Evolutionary conservation across 2,329 filamentous ascomycete genomes (phyloP), one percentile per base, ranked within the genome.

Genomic region (Conoideocrella luteorostrata): DNA sequence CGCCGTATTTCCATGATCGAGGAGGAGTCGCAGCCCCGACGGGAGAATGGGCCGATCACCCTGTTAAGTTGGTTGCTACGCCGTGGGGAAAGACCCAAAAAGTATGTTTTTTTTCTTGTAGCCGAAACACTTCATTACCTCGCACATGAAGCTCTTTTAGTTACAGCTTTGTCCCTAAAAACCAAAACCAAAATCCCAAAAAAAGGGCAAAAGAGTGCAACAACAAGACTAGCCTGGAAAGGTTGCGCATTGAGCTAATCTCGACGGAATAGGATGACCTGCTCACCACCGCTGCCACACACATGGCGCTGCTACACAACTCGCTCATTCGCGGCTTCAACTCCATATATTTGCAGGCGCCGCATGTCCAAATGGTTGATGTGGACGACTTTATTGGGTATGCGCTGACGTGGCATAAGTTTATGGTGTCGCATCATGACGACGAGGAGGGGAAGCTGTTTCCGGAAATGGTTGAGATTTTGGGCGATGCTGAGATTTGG

Each of bases 231-330:
- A n/a, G n/a, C n/a, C n/a, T n/a, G n/a, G n/a, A n/a, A n/a, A n/a
- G n/a, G n/a, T n/a, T n/a, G n/a, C n/a, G n/a, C n/a, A n/a, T n/a
- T n/a, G n/a, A n/a, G n/a, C n/a, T n/a, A n/a, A n/a, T n/a, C n/a
- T n/a, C n/a, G n/a, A n/a, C n/a, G n/a, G n/a, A n/a, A 18, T 47
- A 77, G 71, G 72, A 71, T 29, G 76, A 81, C 53, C 66, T 78
- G 50, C 81, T 80, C 59, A 78, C 74, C 1, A 69, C 67, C 0
- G 75, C 74, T 18, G 77, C 78, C 0, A 78, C 76, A 13, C 74
- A 82, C 59, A 82, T 81, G 78, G 68, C 71, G 3, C 59, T 81
- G 41, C 64, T 80, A 39, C 78, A 83, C 66, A 83, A 83, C 53
- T 65, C 73, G 44, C 75, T 83, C 53, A 73, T 82, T 49, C 75